Conservation (phyloP, 805 yeast genomes). For the Saccharomycopsis selenospora region DNA sequence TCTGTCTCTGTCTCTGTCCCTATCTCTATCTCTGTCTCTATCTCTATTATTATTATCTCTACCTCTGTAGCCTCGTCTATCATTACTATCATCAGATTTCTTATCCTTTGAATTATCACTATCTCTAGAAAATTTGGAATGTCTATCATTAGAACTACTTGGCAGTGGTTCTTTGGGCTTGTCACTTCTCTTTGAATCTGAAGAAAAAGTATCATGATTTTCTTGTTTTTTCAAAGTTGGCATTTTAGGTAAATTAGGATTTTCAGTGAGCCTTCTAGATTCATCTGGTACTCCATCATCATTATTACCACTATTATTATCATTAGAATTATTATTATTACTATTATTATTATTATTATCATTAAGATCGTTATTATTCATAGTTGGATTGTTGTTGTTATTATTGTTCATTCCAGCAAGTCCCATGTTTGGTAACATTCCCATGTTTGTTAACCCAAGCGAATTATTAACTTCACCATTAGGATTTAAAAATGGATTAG, state of each 20-base stretch:
- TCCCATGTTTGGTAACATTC: background rate
- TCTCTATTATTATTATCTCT: conserved; percentile 7
- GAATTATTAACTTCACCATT: conserved; percentile 31
- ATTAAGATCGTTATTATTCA: conserved; percentile 9
- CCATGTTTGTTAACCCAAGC: conserved; percentile 30
- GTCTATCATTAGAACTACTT: background rate
- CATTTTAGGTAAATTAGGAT: conserved; percentile 11
- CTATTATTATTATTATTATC: conserved; percentile 5
- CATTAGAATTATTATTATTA: conserved; percentile 16
- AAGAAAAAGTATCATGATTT: background rate
- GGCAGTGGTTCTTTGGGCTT: background rate
- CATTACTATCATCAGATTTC: background rate
- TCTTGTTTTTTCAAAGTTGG: conserved; percentile 1
- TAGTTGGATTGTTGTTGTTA: conserved; percentile 22
- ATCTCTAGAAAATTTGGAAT: background rate
- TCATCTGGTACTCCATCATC: background rate
- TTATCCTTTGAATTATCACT: background rate
- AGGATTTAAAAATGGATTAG: conserved; percentile 31
- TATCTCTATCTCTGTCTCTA: conserved; percentile 10
- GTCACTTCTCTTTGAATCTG: background rate
- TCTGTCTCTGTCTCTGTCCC: conserved; percentile 11
- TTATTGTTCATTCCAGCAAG: conserved; percentile 31
- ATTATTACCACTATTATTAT: background rate
- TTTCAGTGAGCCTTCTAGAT: background rate
- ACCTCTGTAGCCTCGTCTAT: conserved; percentile 4